A percentile compares a stretch with the other conserved stretches of the same genome.
phyloP scores from a whole-genome alignment of 768 basidiomycete genomes.

The Chalciporus chontae region DNA sequence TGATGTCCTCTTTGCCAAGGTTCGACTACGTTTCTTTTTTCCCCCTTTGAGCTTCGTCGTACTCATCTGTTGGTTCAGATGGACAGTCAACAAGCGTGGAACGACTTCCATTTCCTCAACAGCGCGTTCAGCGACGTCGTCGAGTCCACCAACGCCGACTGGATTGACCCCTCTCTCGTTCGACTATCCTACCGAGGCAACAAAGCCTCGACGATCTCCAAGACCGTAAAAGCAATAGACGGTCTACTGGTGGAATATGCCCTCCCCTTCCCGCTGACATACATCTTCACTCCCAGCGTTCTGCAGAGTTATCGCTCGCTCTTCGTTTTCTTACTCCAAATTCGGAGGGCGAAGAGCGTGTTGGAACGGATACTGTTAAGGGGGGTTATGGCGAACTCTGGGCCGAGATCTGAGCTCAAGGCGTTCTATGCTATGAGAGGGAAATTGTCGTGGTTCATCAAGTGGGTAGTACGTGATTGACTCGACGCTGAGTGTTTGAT shows the following conservation, averaged over 20 bases:
- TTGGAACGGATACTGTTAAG: slow-evolving; percentile 69
- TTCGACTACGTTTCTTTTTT: slow-evolving; percentile 24
- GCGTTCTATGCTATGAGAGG: slow-evolving; percentile 73
- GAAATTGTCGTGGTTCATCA: slow-evolving; percentile 80
- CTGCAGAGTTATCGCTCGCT: slow-evolving; percentile 61
- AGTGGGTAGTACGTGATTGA: slow-evolving; percentile 40
- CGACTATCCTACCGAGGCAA: slow-evolving; percentile 64
- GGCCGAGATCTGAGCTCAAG: slow-evolving; percentile 51
- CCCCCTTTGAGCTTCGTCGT: background rate
- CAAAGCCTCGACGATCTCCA: slow-evolving; percentile 41
- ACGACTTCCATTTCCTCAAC: slow-evolving; percentile 82
- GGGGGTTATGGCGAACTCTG: slow-evolving; percentile 36
- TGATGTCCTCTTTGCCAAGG: slow-evolving; percentile 73
- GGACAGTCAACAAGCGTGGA: slow-evolving; percentile 70
- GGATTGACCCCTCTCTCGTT: slow-evolving; percentile 67
- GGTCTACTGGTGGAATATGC: slow-evolving; percentile 75
- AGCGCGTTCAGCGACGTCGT: slow-evolving; percentile 69
- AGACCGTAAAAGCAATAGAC: slow-evolving; percentile 62
- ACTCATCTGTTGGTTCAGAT: slow-evolving; percentile 44
- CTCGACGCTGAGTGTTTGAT: background rate
- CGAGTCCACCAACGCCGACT: slow-evolving; percentile 45
- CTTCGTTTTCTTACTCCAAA: slow-evolving; percentile 70
- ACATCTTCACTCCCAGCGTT: slow-evolving; percentile 61
- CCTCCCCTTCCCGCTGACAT: slow-evolving; percentile 76
- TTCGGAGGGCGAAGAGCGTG: slow-evolving; percentile 66